Evolutionary conservation across 352 stramenopile genomes (phyloP).

Genomic region (Blastocystis sp.): DNA sequence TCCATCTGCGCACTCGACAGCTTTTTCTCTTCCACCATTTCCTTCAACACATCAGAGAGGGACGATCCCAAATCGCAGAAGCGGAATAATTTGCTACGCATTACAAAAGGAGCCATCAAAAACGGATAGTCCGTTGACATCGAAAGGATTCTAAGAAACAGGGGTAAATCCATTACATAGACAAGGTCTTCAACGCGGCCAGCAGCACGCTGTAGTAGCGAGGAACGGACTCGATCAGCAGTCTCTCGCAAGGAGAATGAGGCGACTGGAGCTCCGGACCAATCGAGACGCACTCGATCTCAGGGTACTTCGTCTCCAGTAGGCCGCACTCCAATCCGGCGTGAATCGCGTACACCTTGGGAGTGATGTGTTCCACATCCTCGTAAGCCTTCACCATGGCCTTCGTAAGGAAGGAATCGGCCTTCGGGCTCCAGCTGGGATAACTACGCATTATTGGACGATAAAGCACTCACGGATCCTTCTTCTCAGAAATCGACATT

Average conservation of each 20-base stretch:
- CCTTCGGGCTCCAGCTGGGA: constrained; percentile 73
- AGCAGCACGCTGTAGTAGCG: constrained; percentile 19
- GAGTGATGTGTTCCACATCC: constrained; percentile 64
- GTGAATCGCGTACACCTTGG: constrained; percentile 73
- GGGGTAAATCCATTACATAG: constrained; percentile 22
- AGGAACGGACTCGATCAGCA: constrained; percentile 26
- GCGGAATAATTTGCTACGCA: constrained; percentile 22
- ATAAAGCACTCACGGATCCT: background rate
- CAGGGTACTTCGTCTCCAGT: constrained; percentile 72
- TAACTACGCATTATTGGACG: constrained; percentile 62
- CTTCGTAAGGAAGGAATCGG: constrained; percentile 71
- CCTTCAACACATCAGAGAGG: background rate
- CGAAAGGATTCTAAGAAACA: constrained; percentile 29
- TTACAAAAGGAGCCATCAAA: background rate
- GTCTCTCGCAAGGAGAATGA: constrained; percentile 43
- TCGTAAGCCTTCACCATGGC: constrained; percentile 67
- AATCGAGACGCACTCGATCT: constrained; percentile 72
- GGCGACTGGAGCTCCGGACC: constrained; percentile 68
- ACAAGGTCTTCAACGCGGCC: constrained; percentile 20
- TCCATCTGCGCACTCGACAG: background rate
- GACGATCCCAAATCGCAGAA: constrained; percentile 8
- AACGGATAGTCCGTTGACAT: constrained; percentile 10
- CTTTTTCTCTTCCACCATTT: constrained; percentile 23
- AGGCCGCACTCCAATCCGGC: constrained; percentile 74
- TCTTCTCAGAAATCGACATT: constrained; percentile 6